These are phyloP conservation scores for Ceratocystis cacaofunesta DNA, from an alignment of 2,329 filamentous ascomycete species.

Conservation along the genomic window DNA sequence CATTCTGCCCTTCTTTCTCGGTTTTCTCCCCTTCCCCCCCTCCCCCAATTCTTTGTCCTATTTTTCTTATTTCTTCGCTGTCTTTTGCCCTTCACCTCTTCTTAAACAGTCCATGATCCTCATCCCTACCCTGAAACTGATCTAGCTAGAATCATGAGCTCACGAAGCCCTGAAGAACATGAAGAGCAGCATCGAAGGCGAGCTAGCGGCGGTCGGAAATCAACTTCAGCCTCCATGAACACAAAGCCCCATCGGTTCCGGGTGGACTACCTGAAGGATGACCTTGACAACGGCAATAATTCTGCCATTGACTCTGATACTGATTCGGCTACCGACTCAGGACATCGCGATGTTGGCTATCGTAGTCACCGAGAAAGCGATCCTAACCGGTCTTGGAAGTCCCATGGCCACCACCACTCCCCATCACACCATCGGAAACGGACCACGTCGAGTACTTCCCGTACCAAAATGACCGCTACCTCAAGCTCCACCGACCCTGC, in stretches of 20 bases:
- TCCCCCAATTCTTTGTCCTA: background rate
- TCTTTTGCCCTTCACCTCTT: background rate
- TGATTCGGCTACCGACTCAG: background rate
- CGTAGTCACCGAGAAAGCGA: background rate
- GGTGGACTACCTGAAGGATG: conserved; percentile 3
- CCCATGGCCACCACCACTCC: background rate
- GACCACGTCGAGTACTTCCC: conserved; percentile 6
- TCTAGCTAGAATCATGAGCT: conserved; percentile 7
- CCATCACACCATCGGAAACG: background rate
- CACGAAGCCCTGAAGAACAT: conserved; percentile 9
- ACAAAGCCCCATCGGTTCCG: background rate
- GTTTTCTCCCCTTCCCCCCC: background rate
- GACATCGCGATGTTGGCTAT: background rate
- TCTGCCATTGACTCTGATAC: conserved; percentile 8
- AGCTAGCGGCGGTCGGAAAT: conserved; percentile 1
- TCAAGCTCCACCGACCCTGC: background rate
- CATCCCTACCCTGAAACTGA: background rate
- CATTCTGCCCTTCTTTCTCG: background rate
- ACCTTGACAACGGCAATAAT: background rate
- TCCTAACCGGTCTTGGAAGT: background rate
- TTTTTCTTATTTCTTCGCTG: background rate
- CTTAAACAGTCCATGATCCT: background rate
- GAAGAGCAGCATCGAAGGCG: conserved; percentile 4
- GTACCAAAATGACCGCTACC: conserved; percentile 4
- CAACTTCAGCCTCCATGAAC: background rate